These are phyloP conservation scores for Daldinia bambusicola DNA, from an alignment of 495 filamentous ascomycete species.

Conservation along the genomic window DNA sequence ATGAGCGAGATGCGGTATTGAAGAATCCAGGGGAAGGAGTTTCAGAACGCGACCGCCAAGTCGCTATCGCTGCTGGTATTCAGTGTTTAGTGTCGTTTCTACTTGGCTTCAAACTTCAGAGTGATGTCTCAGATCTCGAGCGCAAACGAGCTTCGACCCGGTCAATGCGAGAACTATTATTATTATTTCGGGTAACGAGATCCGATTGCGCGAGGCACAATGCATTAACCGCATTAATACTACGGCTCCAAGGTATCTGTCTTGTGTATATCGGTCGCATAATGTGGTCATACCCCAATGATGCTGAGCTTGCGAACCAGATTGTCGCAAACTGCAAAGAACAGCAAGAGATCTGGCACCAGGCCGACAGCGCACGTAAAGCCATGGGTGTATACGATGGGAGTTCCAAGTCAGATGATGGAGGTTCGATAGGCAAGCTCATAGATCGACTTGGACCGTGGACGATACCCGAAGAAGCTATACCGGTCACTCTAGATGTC, in stretches of 20 bases:
- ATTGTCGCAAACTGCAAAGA: conserved; percentile 37
- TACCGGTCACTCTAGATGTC: conserved; percentile 44
- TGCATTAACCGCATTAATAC: conserved; percentile 38
- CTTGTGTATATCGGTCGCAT: conserved; percentile 40
- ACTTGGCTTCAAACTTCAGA: conserved; percentile 44
- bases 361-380: conserved; percentile 37
- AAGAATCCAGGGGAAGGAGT: conserved; percentile 32
- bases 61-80: conserved; percentile 42
- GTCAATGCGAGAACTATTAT: conserved; percentile 35
- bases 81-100: conserved; percentile 46
- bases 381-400: conserved; percentile 42
- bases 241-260: conserved; percentile 47
- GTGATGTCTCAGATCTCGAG: conserved; percentile 45
- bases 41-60: conserved; percentile 41
- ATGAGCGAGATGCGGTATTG: conserved; percentile 55
- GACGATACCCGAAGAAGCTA: conserved; percentile 44
- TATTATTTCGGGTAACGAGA: conserved; percentile 35
- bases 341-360: conserved; percentile 41
- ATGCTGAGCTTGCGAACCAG: conserved; percentile 30
- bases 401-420: conserved; percentile 38
- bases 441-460: conserved; percentile 49
- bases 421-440: conserved; percentile 44
- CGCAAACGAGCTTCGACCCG: conserved; percentile 29
- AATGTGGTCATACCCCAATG: conserved; percentile 39
- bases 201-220: conserved; percentile 39